Percentiles rank a stretch among this genome's conserved stretches.
These are phyloP conservation scores for Diutina neorugosa DNA, from an alignment of 1,139 yeast genomes.

Conservation along the genomic window DNA sequence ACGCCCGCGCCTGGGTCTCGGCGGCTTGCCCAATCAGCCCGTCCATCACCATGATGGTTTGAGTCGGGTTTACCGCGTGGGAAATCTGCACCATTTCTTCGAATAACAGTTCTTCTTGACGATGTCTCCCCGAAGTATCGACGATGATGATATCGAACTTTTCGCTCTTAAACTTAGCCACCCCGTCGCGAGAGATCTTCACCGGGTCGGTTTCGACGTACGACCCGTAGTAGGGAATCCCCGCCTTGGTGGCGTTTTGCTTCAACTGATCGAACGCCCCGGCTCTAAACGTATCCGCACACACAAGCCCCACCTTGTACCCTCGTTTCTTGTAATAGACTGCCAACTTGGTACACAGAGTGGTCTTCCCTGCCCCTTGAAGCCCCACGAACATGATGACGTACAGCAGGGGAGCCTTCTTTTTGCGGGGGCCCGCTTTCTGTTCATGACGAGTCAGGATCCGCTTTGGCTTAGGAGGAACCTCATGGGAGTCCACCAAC, in stretches of 20 bases:
- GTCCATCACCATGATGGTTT: constrained; percentile 94
- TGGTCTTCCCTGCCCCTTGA: constrained; percentile 98
- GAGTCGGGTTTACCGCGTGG: constrained; percentile 76
- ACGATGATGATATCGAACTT: constrained; percentile 89
- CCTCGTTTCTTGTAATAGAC: constrained; percentile 91
- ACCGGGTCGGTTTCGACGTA: constrained; percentile 96
- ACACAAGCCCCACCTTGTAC: constrained; percentile 87
- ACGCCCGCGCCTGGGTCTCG: constrained; percentile 86
- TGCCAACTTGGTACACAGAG: constrained; percentile 93
- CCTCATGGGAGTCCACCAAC: constrained; percentile 59
- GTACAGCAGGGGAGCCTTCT: constrained; percentile 23
- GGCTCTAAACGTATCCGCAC: constrained; percentile 98
- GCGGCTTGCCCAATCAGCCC: constrained; percentile 99
- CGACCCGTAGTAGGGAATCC: constrained; percentile 89
- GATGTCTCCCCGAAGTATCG: constrained; percentile 96
- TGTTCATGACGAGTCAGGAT: constrained; percentile 10
- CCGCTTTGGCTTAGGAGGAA: constrained; percentile 81
- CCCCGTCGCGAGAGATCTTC: constrained; percentile 84
- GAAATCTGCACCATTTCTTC: constrained; percentile 93
- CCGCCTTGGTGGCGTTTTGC: constrained; percentile 92
- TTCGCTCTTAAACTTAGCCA: constrained; percentile 79
- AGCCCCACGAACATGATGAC: constrained; percentile 96
- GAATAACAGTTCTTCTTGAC: constrained; percentile 85
- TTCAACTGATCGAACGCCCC: constrained; percentile 98
- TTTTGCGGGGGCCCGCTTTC: constrained; percentile 14